Evolutionary conservation across 306 rosid genomes (phyloP), one percentile per base, ranked within the genome.

Genomic region (Gillenia trifoliata): DNA sequence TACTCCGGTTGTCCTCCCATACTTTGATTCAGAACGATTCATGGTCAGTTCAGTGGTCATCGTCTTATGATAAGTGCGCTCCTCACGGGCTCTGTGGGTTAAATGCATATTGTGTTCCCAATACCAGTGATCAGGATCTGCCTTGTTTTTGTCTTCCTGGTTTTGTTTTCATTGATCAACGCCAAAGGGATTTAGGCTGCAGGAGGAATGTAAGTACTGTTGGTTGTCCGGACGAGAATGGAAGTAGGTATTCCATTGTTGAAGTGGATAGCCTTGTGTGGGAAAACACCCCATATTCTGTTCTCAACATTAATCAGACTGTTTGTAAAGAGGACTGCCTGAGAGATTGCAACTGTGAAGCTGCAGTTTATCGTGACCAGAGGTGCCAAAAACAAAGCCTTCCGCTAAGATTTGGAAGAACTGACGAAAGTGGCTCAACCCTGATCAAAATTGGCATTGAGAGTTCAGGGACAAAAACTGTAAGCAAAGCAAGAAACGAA

Each of bases 311-410:
- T 0, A 47, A 4, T 59, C 25, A 75, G 54, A 34, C 23, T 52
- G 77, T 20, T 19, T 82, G 79, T 15, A 22, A 1, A 52, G 62
- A 64, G 0, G 34, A 70, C 16, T 78, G 74, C 56, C 49, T n/a
- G 75, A 60, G 17, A 3, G 86, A 82, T 36, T 82, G 78, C 31
- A 3, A 22, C 62, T 75, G 80, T 17, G 83, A 56, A 23, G 77
- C 45, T 15, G 86, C 56, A 9, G 1, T 29, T 4, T 75, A 41
- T 23, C 9, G 2, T 22, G 38, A 59, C 33, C 36, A 22, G 38
- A 0, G 4, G 11, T 78, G 86, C 64, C 70, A 26, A 8, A 78
- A 78, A 52, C 75, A 74, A 23, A 70, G 0, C 63, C 28, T 74
- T 20, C 80, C 80, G 0, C 66, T 78, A 65, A 29, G 22, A 70